Conservation (phyloP, 208 protist species). For the Leishmania martiniquensis region DNA sequence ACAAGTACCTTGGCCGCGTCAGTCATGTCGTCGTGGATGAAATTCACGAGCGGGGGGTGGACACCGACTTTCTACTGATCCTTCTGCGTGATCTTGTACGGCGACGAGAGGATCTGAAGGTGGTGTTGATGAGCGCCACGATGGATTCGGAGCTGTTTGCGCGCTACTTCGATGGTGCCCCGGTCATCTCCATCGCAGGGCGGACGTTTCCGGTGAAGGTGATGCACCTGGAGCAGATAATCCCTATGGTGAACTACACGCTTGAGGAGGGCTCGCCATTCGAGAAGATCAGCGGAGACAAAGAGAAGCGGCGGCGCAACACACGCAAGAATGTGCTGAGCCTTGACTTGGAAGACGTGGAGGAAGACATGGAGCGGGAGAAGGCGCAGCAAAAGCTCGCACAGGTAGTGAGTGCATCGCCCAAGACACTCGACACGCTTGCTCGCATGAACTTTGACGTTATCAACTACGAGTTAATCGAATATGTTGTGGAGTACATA, state of each 20-base stretch:
- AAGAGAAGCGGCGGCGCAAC: constrained; percentile 61
- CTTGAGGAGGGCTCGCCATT: constrained; percentile 87
- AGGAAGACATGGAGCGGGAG: constrained; percentile 57
- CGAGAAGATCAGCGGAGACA: constrained; percentile 51
- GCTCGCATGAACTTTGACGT: constrained; percentile 88
- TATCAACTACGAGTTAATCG: constrained; percentile 96
- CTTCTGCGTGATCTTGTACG: constrained; percentile 89
- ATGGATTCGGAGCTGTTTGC: constrained; percentile 95
- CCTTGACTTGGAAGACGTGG: constrained; percentile 67
- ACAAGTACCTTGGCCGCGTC: constrained; percentile 86
- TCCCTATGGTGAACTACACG: constrained; percentile 81
- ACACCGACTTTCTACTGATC: constrained; percentile 96
- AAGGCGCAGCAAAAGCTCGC: constrained; percentile 48
- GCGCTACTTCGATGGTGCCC: constrained; percentile 91
- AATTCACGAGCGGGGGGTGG: constrained; percentile 97
- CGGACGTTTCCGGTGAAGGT: constrained; percentile 95
- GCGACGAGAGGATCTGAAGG: constrained; percentile 74
- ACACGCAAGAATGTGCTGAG: constrained; percentile 64
- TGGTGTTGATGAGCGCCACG: constrained; percentile 96
- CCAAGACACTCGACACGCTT: constrained; percentile 66
- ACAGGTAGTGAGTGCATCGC: constrained; percentile 46
- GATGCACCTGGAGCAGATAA: constrained; percentile 94
- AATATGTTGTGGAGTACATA: constrained; percentile 90
- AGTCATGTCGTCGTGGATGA: constrained; percentile 96
- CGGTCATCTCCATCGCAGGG: constrained; percentile 92